These are phyloP conservation scores for Aquilaria malaccensis DNA, from an alignment of 345 rosid species.

Conservation along the genomic window DNA sequence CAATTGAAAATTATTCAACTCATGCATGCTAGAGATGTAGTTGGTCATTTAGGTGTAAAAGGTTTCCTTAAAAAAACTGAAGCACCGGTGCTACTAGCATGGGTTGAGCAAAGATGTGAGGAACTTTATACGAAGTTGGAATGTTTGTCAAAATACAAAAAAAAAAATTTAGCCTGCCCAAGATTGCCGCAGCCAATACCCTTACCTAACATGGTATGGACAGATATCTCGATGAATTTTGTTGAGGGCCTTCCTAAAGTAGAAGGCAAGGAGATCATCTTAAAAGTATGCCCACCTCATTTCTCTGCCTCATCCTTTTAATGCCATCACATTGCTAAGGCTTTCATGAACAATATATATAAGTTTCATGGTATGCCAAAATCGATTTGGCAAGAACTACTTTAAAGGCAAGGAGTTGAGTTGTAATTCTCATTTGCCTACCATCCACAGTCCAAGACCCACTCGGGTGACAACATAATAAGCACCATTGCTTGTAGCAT, in stretches of 20 bases:
- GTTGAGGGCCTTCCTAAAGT: background rate
- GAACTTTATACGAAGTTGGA: no score
- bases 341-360: background rate
- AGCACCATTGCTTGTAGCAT: no score
- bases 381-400: background rate
- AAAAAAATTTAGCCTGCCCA: background rate
- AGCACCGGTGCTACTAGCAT: background rate
- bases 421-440: background rate
- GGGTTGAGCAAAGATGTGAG: background rate
- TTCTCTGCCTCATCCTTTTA: background rate
- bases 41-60: background rate
- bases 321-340: background rate
- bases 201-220: background rate
- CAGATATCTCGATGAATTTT: background rate
- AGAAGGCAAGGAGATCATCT: background rate
- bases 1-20: background rate
- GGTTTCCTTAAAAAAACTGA: background rate
- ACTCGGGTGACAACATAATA: background rate
- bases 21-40: background rate
- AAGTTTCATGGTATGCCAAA: background rate
- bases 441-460: background rate
- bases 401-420: background rate
- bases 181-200: background rate
- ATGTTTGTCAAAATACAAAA: no score
- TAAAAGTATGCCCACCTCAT: background rate